Evolutionary conservation across 176 grass and related monocot genomes (phyloP).

Genomic region (Saccharum spontaneum): DNA sequence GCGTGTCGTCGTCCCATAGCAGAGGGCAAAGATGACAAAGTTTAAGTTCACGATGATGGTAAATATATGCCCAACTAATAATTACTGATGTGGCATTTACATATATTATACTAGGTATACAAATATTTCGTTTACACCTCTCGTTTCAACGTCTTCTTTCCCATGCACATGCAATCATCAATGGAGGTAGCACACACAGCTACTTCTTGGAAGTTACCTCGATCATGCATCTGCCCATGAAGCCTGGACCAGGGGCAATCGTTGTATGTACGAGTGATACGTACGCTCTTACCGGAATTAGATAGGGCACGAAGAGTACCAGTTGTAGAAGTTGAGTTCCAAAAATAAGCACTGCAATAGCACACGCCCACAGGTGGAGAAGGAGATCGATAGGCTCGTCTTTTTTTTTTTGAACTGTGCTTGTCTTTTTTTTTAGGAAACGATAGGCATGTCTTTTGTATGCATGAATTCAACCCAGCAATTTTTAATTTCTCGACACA

Average conservation of each 20-base stretch:
- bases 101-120: too few relatives aligned
- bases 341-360: slow-evolving; percentile 3
- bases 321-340: not conserved
- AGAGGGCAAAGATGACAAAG: not conserved
- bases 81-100: too few relatives aligned
- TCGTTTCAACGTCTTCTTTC: not conserved
- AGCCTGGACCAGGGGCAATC: not conserved
- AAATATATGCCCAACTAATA: too few relatives aligned
- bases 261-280: not conserved
- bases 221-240: not conserved
- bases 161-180: not conserved
- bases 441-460: too few relatives aligned
- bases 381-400: too few relatives aligned
- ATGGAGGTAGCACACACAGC: not conserved
- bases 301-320: not conserved
- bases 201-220: not conserved
- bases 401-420: too few relatives aligned
- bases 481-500: not conserved
- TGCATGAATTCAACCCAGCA: too few relatives aligned
- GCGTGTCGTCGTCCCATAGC: slow-evolving; percentile 12
- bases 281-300: not conserved
- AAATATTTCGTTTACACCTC: not conserved
- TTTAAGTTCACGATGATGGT: not conserved
- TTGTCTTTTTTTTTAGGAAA: too few relatives aligned
- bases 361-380: too few relatives aligned